Evolutionary conservation across 1,139 yeast species (phyloP).

Genomic region (Kodamaea sp.): DNA sequence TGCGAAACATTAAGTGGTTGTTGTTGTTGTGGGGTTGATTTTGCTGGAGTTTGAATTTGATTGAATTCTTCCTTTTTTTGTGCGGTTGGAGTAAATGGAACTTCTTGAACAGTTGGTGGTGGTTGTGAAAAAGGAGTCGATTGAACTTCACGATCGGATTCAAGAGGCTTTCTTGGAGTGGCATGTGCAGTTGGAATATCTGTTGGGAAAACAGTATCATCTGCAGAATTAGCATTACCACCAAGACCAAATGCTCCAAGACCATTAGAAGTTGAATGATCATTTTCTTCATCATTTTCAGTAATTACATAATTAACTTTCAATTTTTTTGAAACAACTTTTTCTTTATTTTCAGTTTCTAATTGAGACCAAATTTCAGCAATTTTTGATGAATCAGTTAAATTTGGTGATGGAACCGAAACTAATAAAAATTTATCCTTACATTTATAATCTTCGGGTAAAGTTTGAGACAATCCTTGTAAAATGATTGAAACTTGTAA

Average conservation of each 20-base stretch:
- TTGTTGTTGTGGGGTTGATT: conserved; percentile 6
- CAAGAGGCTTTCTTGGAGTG: conserved; percentile 12
- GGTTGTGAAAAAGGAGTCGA: conserved; percentile 5
- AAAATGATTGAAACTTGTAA: conserved; percentile 77
- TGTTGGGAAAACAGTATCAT: conserved; percentile 12
- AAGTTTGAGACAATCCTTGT: conserved; percentile 77
- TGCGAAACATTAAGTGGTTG: conserved; percentile 2
- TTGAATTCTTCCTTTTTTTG: conserved; percentile 5
- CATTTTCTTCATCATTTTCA: conserved; percentile 20
- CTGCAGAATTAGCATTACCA: conserved; percentile 14
- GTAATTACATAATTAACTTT: conserved; percentile 62
- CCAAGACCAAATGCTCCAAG: conserved; percentile 10
- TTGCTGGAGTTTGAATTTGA: conserved; percentile 6
- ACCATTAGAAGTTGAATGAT: conserved; percentile 4
- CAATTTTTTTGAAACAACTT: conserved; percentile 69
- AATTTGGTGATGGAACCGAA: conserved; percentile 69
- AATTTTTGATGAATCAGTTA: conserved; percentile 53
- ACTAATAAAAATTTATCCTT: conserved; percentile 91
- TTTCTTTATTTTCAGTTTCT: conserved; percentile 58
- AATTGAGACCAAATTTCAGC: conserved; percentile 71
- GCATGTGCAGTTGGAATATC: conserved; percentile 16
- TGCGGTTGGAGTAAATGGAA: conserved; percentile 7
- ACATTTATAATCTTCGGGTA: conserved; percentile 69
- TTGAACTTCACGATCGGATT: conserved; percentile 4
- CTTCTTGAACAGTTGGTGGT: conserved; percentile 5